A percentile compares a stretch with the other conserved stretches of the same genome.
Conservation (phyloP, 2,329 filamentous ascomycete species). For the Ophiocordyceps camponoti-floridani region DNA sequence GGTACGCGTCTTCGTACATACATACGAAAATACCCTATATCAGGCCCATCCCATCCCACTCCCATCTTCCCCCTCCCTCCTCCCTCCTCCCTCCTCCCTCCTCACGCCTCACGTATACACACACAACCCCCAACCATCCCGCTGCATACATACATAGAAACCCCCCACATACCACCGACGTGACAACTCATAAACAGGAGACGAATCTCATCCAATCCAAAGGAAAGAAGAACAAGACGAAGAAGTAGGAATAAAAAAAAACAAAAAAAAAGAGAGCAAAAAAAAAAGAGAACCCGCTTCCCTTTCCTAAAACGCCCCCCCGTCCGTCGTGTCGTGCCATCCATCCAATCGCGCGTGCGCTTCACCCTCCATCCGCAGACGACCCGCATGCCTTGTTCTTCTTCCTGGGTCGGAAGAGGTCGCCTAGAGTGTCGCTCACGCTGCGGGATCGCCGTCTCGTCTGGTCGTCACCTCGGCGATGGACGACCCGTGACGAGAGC, state of each 20-base stretch:
- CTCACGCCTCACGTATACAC: not conserved
- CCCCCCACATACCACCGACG: too few species aligned
- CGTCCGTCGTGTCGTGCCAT: too few species aligned
- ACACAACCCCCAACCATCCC: not conserved
- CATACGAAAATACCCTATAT: too few species aligned
- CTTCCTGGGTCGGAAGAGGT: conserved; percentile 18
- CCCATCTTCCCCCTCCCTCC: not conserved
- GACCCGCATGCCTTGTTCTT: conserved; percentile 6
- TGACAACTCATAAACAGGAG: too few species aligned
- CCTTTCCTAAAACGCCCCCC: not conserved
- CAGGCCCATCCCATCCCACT: not conserved
- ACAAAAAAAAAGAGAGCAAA: not conserved
- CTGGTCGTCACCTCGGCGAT: not conserved
- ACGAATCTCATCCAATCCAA: not conserved
- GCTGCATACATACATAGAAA: too few species aligned
- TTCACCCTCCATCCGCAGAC: too few species aligned
- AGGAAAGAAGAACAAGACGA: not conserved
- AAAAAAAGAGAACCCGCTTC: not conserved
- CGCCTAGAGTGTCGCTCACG: conserved; percentile 22
- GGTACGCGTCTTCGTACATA: too few species aligned
- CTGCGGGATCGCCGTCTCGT: conserved; percentile 12
- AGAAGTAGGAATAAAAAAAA: not conserved
- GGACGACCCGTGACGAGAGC: not conserved
- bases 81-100: not conserved
- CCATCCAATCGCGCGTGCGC: too few species aligned